phyloP scores from a whole-genome alignment of 2,329 filamentous ascomycete species.

The Hawksworthiomyces lignivorus region DNA sequence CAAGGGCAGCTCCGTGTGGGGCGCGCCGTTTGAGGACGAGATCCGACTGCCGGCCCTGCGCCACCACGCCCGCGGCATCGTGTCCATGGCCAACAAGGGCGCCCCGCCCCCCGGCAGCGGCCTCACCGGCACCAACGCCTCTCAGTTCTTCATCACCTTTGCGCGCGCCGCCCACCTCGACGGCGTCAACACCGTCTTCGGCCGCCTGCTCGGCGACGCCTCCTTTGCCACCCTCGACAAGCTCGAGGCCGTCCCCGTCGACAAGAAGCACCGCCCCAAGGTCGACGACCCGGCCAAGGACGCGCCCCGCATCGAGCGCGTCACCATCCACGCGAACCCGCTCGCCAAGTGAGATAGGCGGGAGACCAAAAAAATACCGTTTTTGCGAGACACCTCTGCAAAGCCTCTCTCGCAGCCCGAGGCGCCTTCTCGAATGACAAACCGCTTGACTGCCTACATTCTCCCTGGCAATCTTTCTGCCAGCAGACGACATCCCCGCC shows the following conservation, averaged over 20 bases:
- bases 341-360: constrained; percentile 47
- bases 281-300: constrained; percentile 23
- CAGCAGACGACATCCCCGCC: too few species aligned
- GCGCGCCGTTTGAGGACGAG: constrained; percentile 69
- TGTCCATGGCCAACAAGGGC: constrained; percentile 75
- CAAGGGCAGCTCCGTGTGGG: constrained; percentile 63
- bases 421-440: too few species aligned
- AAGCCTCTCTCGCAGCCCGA: too few species aligned
- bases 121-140: constrained; percentile 59
- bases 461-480: too few species aligned
- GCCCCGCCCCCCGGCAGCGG: constrained; percentile 13
- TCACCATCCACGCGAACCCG: constrained; percentile 75
- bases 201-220: constrained; percentile 61
- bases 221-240: constrained; percentile 58
- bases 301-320: constrained; percentile 48
- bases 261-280: constrained; percentile 70
- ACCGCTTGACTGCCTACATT: too few species aligned
- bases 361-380: not conserved
- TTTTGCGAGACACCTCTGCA: too few species aligned
- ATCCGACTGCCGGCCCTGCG: constrained; percentile 58
- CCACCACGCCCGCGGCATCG: constrained; percentile 60
- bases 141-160: constrained; percentile 76
- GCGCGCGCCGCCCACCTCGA: constrained; percentile 74
- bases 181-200: constrained; percentile 78
- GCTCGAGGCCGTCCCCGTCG: constrained; percentile 64